Base-by-base conservation (phyloP, 129 eudicot genomes). In the Lonicera japonica region DNA sequence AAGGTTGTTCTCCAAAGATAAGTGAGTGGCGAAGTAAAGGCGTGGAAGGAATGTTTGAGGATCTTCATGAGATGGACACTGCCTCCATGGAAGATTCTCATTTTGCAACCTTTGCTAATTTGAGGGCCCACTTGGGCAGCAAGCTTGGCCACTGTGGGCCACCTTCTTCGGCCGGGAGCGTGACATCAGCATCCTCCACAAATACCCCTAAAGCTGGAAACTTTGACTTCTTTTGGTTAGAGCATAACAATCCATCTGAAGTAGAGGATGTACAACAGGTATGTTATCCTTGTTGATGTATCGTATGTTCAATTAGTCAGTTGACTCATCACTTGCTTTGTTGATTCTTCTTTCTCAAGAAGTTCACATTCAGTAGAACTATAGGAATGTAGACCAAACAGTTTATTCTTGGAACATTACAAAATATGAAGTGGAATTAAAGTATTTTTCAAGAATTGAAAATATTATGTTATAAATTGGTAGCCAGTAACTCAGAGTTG, bases 11-110 rank as follows among this genome's bases (percentile, higher is more conserved):
- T 70, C 97, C 97, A 0, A 82, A 80, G 65, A 60, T 76, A 52
- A 79, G 78, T 61, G 96, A 88, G 69, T 79, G 86, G 85, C 72
- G 89, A 70, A 75, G 82, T 72, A 89, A 80, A 81, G 90, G 87
- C 11, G 80, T 86, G 40, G 97, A 89, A 80, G 97, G 86, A 65
- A 82, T 89, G 90, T 85, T 85, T 75, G 95, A 89, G 74, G 95
- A 89, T 73, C 82, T 89, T 67, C 95, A 85, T 73, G 97, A 82
- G 86, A 89, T 89, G 97, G 97, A 89, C 68, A 89, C 95, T 75
- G 97, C 97, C 56, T 80, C 81, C 72, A 85, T 89, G 61, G 97
- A 89, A 62, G 95, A 89, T 70, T 75, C 81, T 36, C 75, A 66
- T 29, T 60, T 80, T 56, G 64, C 69, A 47, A 55, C 67, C 50